Evolutionary conservation across 306 rosid genomes (phyloP).

Genomic region (Corylus heterophylla): DNA sequence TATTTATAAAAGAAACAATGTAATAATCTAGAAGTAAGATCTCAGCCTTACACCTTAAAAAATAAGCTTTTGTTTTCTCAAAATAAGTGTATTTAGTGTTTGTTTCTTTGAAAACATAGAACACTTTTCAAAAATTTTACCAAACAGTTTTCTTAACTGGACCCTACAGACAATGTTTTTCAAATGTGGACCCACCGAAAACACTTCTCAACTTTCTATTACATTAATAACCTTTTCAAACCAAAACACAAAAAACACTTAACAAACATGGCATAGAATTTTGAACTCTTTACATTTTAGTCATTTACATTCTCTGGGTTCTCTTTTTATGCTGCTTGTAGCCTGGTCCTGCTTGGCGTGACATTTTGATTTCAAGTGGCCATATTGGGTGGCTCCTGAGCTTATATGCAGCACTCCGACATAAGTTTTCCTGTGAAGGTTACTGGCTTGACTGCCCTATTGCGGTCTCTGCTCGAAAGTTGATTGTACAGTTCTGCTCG

Average conservation of each 20-base stretch:
- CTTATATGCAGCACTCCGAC: constrained; percentile 78
- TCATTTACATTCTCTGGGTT: constrained; percentile 25
- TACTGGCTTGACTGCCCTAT: constrained; percentile 94
- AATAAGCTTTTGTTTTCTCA: too few species aligned
- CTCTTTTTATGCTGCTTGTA: constrained; percentile 47
- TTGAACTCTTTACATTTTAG: constrained; percentile 15
- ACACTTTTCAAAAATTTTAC: too few species aligned
- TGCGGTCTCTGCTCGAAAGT: constrained; percentile 85
- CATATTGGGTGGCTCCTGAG: constrained; percentile 89
- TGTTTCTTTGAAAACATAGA: too few species aligned
- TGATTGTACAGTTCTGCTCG: constrained; percentile 85
- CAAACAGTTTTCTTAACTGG: too few species aligned
- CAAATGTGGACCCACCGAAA: too few species aligned
- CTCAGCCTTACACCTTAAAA: too few species aligned
- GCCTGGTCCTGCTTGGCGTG: constrained; percentile 95
- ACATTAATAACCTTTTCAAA: not conserved
- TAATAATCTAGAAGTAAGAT: too few species aligned
- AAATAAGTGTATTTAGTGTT: too few species aligned
- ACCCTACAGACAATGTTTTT: too few species aligned
- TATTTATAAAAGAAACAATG: too few species aligned
- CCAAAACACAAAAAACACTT: constrained; percentile 12
- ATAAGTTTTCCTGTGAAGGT: constrained; percentile 73
- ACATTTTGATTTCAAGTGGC: constrained; percentile 67
- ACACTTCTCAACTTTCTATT: not conserved
- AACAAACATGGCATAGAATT: constrained; percentile 13